Base-by-base conservation (phyloP, 2,329 filamentous ascomycete genomes). In the Fusarium neocosmosporiellum region DNA sequence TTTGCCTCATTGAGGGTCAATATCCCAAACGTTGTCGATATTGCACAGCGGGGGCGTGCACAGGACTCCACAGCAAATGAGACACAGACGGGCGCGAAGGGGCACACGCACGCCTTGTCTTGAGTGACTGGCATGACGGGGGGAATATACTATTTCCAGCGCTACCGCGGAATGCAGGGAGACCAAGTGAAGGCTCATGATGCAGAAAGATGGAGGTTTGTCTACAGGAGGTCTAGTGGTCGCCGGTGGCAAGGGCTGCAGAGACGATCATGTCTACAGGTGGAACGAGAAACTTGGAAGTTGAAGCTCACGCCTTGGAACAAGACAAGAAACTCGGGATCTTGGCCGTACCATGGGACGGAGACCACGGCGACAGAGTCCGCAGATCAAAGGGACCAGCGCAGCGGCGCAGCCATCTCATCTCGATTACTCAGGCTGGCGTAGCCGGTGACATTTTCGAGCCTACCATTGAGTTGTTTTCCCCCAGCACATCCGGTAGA, bases 101-200 rank as follows among this genome's bases (percentile, higher is more conserved):
- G 41, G 54, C 43, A 24, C 46, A 53, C 27, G 18, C 46, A 53
- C 46, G 46, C 46, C 46, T 53, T 31, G 46, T 43, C 60, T 48
- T 39, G 64, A 37, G 27, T 46, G 39, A 69, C 61, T 74, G 68
- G 68, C 37, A 74, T 73, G 71, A 57, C 36, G 39, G 39, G 46
- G 41, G 46, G 46, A 20, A 50, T 39, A 50, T 66, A 29, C 46
- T 64, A 69, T 59, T 64, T 67, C 46, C 65, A 72, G 34, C 50
- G 46, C 57, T 53, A 59, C 46, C 54, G 29, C 22, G 71, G 39
- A 72, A 73, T 63, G 67, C 53, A 67, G 65, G 61, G 62, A 66
- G 48, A 54, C 31, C 18, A 37, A 22, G 20, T 29, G 31, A 24
- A 37, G 24, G 7, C 10, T 37, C 39, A 43, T 29, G 48, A 11